phyloP scores from a whole-genome alignment of 768 basidiomycete genomes.

The Suillus variegatus region DNA sequence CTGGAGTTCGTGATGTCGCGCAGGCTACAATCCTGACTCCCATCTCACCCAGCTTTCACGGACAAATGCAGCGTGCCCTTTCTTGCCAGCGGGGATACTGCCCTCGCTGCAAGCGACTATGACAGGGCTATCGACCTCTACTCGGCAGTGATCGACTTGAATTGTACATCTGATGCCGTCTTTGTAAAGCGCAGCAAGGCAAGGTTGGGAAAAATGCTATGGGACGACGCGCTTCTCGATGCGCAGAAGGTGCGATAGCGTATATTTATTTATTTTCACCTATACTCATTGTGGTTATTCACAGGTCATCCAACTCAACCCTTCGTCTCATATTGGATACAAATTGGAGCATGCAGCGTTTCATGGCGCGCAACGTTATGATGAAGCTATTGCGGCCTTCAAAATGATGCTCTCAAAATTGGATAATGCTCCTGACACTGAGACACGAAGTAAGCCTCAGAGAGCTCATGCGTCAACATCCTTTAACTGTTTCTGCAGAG shows the following conservation, averaged over 20 bases:
- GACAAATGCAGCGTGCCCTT: too few relatives aligned
- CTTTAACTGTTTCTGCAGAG: not conserved
- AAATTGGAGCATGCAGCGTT: not conserved
- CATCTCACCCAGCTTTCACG: too few relatives aligned
- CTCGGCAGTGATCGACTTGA: too few relatives aligned
- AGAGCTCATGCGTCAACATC: not conserved
- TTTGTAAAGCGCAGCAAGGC: not conserved
- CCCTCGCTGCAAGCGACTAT: too few relatives aligned
- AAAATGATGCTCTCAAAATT: not conserved
- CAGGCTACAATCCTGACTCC: too few relatives aligned
- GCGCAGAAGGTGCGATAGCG: not conserved
- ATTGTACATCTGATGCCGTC: accelerated
- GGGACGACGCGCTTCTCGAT: not conserved
- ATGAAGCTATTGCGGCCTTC: not conserved
- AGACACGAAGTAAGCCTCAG: not conserved
- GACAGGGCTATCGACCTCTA: too few relatives aligned
- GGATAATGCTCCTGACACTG: not conserved
- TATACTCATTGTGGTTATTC: not conserved
- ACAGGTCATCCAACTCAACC: not conserved
- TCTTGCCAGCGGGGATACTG: too few relatives aligned
- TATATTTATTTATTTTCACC: too few relatives aligned
- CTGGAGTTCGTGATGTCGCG: too few relatives aligned
- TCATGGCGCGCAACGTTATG: not conserved
- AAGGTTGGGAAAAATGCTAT: not conserved
- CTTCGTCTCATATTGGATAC: not conserved